Evolutionary conservation across 352 stramenopile species (phyloP), one percentile per base, ranked within the genome.

Genomic region (Globisporangium iwayamae): DNA sequence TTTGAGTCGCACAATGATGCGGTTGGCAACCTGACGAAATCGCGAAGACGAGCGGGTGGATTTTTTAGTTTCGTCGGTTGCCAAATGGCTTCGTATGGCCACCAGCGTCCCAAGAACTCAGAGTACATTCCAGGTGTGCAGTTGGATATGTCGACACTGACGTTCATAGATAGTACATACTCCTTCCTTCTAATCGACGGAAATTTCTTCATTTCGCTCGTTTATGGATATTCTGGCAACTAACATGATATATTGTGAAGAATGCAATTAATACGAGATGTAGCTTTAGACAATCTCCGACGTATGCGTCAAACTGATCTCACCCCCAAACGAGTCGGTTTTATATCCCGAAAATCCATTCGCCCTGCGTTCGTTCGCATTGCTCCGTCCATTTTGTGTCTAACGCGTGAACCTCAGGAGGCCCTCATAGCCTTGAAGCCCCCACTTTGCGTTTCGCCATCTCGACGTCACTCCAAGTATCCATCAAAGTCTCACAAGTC

Each of bases 391-490:
- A 10, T 50, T 18, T 43, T 58, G 52, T 46, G 32, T 58, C 52
- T 32, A 58, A 58, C 52, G 32, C 52, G 20, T 20, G 16, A 16
- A n/a, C n/a, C n/a, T n/a, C n/a, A n/a, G n/a, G n/a, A n/a, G n/a
- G n/a, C n/a, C n/a, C n/a, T n/a, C n/a, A n/a, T n/a, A n/a, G n/a
- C n/a, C n/a, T n/a, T n/a, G n/a, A n/a, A n/a, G n/a, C n/a, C n/a
- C n/a, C n/a, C n/a, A 66, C 50, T 66, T 66, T 60, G 43, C 38
- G 38, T 34, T 60, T 55, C 60, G 32, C 60, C 13, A 32, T 10
- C 14, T 46, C 48, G 39, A n/a, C 5, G 8, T 9, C 36, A 16
- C 10, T 11, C n/a, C 30, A 34, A 34, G 30, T 41, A 16, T 16
- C 7, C 45, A 20, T 1, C 43, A 30, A 30, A 30, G 9, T 53